Evolutionary conservation across 78 protist genomes (phyloP).

Genomic region (Creolimax fragrantissima): DNA sequence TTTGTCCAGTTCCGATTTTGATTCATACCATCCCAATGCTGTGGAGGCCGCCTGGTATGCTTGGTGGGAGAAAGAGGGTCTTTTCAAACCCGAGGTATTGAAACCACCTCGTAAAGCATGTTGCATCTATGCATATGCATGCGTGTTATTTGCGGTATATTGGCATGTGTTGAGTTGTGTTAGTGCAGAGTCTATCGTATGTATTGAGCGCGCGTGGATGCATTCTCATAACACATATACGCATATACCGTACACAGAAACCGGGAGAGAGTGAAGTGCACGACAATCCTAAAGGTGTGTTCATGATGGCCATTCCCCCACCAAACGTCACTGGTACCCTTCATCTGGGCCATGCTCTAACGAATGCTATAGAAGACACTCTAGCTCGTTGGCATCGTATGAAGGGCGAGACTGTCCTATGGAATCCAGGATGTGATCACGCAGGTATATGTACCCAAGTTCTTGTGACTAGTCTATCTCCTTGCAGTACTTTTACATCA

Average conservation of each 20-base stretch:
- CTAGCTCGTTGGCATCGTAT: constrained; percentile 81
- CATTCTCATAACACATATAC: no score
- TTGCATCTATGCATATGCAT: no score
- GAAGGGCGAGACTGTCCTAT: constrained; percentile 80
- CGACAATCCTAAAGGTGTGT: constrained; percentile 48
- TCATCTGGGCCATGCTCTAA: constrained; percentile 99
- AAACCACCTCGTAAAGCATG: no score
- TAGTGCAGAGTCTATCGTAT: no score
- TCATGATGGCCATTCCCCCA: constrained; percentile 92
- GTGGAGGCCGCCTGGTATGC: constrained; percentile 90
- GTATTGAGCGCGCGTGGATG: no score
- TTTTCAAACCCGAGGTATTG: constrained; percentile 66
- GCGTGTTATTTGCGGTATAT: no score
- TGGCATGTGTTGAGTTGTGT: no score
- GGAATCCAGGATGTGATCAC: constrained; percentile 98
- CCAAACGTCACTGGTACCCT: constrained; percentile 99
- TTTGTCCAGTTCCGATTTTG: neutral
- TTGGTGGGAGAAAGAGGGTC: constrained; percentile 89
- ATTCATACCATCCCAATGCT: constrained; percentile 56
- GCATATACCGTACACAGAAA: no score
- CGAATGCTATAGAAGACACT: constrained; percentile 78
- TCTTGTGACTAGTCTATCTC: no score
- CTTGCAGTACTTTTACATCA: constrained; percentile 16
- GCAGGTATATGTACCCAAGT: constrained; percentile 94
- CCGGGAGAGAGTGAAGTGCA: neutral